Evolutionary conservation across 78 protist species (phyloP), one percentile per base, ranked within the genome.

Genomic region (Guillardia theta): DNA sequence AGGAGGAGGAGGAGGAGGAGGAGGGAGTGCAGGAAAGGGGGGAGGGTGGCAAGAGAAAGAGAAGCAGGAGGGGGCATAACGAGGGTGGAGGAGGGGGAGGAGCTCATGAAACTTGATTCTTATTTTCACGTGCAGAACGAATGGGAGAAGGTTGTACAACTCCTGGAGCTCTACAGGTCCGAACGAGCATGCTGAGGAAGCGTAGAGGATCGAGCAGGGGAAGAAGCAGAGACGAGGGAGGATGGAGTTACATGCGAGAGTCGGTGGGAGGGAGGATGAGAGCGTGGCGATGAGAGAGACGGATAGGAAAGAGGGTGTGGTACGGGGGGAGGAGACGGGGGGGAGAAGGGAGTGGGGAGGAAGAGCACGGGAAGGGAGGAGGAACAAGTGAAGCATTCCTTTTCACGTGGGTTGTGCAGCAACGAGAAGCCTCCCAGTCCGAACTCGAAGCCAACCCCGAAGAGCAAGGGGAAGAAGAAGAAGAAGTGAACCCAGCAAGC

Each of bases 91-190:
- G n/a, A n/a, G n/a, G n/a, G n/a, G n/a, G n/a, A n/a, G n/a, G n/a
- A n/a, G n/a, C n/a, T n/a, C n/a, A n/a, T n/a, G n/a, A n/a, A n/a
- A n/a, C n/a, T n/a, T n/a, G n/a, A n/a, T n/a, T n/a, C n/a, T n/a
- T n/a, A n/a, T n/a, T n/a, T n/a, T n/a, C n/a, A n/a, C n/a, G n/a
- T n/a, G n/a, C n/a, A n/a, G 83, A 70, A 70, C 41, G 83, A 70
- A 24, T 70, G 83, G 83, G 83, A 70, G 41, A 70, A 70, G 6
- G 33, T 24, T 43, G 9, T 12, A 4, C 83, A 70, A 43, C 83
- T 70, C n/a, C 83, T 70, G 46, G 83, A 70, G 83, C 83, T 70
- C 8, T 70, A 70, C 83, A 70, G 83, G 46, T 36, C n/a, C 22
- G 83, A 70, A 6, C 83, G 46, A 6, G 36, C 83, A 15, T 6